phyloP scores from a whole-genome alignment of 148 eudicot species.

The Suaeda aralocaspica region DNA sequence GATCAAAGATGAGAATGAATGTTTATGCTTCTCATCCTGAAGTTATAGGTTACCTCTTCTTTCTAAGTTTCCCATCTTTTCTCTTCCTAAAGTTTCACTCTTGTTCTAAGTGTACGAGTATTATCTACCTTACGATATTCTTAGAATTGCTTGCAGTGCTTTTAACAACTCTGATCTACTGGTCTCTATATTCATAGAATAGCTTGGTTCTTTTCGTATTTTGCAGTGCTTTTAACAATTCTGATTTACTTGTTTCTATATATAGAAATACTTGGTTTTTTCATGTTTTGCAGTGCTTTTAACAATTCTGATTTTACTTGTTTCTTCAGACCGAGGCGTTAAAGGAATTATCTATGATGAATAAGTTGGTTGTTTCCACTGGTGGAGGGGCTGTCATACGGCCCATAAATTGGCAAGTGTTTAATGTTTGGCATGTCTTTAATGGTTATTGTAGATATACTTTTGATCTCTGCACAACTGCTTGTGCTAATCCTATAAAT shows the following conservation, averaged over 20 bases:
- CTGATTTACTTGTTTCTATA: too few relatives aligned
- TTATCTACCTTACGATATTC: too few relatives aligned
- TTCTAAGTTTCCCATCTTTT: too few relatives aligned
- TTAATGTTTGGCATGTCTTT: neutral
- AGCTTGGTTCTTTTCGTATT: too few relatives aligned
- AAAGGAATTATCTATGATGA: conserved; percentile 55
- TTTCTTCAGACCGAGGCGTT: conserved; percentile 71
- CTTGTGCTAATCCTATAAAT: neutral
- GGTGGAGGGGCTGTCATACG: conserved; percentile 97
- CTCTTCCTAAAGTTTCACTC: neutral
- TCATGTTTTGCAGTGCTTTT: neutral
- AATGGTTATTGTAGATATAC: neutral
- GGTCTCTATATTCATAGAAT: too few relatives aligned
- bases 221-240: too few relatives aligned
- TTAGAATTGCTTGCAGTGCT: neutral
- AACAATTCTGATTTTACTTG: neutral
- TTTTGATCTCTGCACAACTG: neutral
- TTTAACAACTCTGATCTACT: neutral
- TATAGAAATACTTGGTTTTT: neutral
- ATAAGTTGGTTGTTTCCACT: conserved; percentile 69
- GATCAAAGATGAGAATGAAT: neutral
- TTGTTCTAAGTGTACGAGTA: too few relatives aligned
- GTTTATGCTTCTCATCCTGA: neutral
- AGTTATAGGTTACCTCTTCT: neutral
- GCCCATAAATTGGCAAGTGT: conserved; percentile 75